Base-by-base conservation (phyloP, 2,329 filamentous ascomycete species). In the Venturia aucupariae region DNA sequence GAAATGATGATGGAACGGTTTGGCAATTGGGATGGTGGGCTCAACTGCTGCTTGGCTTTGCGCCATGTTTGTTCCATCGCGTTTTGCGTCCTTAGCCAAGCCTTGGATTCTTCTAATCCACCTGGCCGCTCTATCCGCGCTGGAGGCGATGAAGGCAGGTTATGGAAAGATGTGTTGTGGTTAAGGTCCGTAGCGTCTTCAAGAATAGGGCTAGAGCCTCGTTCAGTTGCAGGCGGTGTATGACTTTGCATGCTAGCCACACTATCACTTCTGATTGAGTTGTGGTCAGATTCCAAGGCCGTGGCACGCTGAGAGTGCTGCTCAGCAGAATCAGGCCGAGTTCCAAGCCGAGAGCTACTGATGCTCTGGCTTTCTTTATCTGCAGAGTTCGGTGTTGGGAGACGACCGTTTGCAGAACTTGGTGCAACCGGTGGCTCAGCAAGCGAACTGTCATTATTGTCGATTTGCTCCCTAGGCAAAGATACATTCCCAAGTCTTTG, bases 301-400 rank as follows among this genome's bases (percentile, higher is more conserved):
- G 24, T 41, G 30, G 30, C 11, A 41, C 35, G 39, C 22, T 24
- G 44, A n/a, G 6, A 11, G 27, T 38, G 35, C 42, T 63, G 35
- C 10, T 22, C 62, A 30, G 35, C 30, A n/a, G 17, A 13, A 51
- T 41, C 46, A 46, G 48, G 15, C 35, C 27, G 46, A 48, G 41
- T 42, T 22, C 60, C 13, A 30, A 57, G 24, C n/a, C 5, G 27
- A 59, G 35, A n/a, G 32, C 22, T 39, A 15, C 35, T 27, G 2
- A 32, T 19, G 35, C 22, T 38, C 22, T 30, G 24, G 22, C 51
- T 32, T 38, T 38, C 30, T 41, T 46, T 60, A 13, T 60, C 54
- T 22, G 32, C 51, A 24, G 63, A 64, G 27, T 61, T 60, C 1
- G 63, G 54, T 35, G 63, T 60, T n/a, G 63, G 63, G 32, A 64